Evolutionary conservation across 2,329 filamentous ascomycete species (phyloP), one percentile per base, ranked within the genome.

Genomic region (Elsinoe perseae): DNA sequence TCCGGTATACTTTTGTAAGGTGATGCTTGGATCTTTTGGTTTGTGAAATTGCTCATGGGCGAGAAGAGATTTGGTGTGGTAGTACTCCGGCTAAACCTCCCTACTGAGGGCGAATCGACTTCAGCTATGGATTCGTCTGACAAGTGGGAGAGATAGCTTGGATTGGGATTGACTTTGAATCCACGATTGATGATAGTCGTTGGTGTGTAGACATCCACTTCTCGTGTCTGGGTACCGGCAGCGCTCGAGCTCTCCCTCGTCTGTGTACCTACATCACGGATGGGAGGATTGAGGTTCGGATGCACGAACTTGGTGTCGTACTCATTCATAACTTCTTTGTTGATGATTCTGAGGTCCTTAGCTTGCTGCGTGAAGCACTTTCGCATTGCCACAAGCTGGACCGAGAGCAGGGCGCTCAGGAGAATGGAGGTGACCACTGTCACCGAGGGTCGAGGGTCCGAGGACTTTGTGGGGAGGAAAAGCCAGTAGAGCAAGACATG

Each of bases 291-390:
- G n/a, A 95, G 81, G 9, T 85, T 80, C 1, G 93, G 93, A 65
- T 95, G 89, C 1, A 98, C 93, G 66, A 86, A 96, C 73, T 98
- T 98, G 63, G 83, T 88, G 68, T 97, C 89, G 68, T 98, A 98
- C 72, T 98, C 93, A 68, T 90, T 85, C 72, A 97, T 79, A 4
- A 97, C 92, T 71, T 97, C 88, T 64, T 86, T 89, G 63, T 95
- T 89, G 58, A 98, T 86, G 46, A 96, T 79, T 1, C 84, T 79
- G 1, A 82, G 82, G 69, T 98, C 93, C 68, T 90, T 95, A 59
- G 82, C 82, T 69, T 97, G 91, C 68, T 92, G 91, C 2, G 81
- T 79, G 70, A 92, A 97, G 30, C 79, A 83, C 1, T 79, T 80
- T 59, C 86, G 84, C 50, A 97, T 75, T 27, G 89, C 75, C 54